These are phyloP conservation scores for Solanum chmielewskii DNA, from an alignment of 257 asterid species.

Conservation along the genomic window DNA sequence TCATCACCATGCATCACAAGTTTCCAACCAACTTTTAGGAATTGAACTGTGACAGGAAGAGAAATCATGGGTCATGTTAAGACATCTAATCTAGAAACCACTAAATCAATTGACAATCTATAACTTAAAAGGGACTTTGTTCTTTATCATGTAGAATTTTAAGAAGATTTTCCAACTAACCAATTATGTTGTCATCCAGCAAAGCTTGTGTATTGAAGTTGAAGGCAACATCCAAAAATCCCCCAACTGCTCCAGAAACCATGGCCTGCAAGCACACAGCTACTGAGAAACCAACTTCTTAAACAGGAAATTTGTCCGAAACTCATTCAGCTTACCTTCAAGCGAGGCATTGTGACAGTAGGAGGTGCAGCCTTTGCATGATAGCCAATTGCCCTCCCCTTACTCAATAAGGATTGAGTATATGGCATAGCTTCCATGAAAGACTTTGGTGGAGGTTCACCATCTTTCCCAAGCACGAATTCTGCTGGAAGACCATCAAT, in stretches of 20 bases:
- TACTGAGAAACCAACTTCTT: background rate
- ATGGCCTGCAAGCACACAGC: constrained; percentile 43
- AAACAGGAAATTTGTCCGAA: background rate
- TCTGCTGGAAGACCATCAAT: constrained; percentile 95
- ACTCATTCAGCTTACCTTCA: constrained; percentile 43
- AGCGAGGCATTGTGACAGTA: constrained; percentile 95
- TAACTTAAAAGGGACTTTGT: background rate
- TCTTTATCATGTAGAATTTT: background rate
- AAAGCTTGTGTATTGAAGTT: constrained; percentile 84
- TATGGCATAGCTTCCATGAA: constrained; percentile 78
- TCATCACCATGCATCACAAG: constrained; percentile 93
- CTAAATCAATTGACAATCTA: background rate
- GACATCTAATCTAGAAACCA: background rate
- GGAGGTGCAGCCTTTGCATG: constrained; percentile 98
- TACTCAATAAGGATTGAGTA: constrained; percentile 61
- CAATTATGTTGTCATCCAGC: constrained; percentile 86
- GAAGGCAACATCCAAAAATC: constrained; percentile 79
- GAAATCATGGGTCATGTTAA: background rate
- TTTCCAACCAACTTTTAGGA: constrained; percentile 73
- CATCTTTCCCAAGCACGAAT: constrained; percentile 76
- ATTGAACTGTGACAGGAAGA: constrained; percentile 46
- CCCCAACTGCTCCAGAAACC: constrained; percentile 95
- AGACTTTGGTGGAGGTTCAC: constrained; percentile 52
- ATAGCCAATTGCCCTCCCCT: constrained; percentile 63
- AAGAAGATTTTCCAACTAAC: constrained; percentile 28